A percentile compares a stretch with the other conserved stretches of the same genome.
These are phyloP conservation scores for Coemansia sp. DNA, from an alignment of 192 early-diverging fungal species.

Conservation along the genomic window DNA sequence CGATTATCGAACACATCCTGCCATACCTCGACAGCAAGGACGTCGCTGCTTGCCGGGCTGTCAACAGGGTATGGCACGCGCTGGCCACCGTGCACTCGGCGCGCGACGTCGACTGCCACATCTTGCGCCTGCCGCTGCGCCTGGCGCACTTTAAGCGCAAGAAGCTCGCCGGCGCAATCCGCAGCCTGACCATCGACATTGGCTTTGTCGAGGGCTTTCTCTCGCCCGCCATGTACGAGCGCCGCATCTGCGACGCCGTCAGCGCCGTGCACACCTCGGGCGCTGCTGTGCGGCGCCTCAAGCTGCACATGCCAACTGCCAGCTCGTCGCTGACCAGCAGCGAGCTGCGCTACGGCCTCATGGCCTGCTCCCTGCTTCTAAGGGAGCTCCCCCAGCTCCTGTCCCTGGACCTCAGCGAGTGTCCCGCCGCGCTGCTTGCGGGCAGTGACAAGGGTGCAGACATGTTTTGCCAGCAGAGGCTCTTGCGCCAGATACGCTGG, in stretches of 20 bases:
- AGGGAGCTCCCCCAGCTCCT: constrained; percentile 19
- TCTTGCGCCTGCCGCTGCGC: constrained; percentile 39
- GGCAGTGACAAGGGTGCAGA: background rate
- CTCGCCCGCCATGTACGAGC: constrained; percentile 38
- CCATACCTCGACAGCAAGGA: constrained; percentile 30
- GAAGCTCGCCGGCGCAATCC: constrained; percentile 23
- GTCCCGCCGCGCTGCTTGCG: constrained; percentile 21
- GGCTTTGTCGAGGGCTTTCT: constrained; percentile 43
- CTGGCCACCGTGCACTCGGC: constrained; percentile 33
- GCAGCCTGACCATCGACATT: constrained; percentile 37
- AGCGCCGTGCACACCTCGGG: constrained; percentile 5
- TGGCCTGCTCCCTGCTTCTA: constrained; percentile 26
- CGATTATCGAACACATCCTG: constrained; percentile 37
- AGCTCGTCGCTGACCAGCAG: constrained; percentile 26
- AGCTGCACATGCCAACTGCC: constrained; percentile 25
- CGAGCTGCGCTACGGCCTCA: constrained; percentile 30
- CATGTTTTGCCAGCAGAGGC: constrained; percentile 5
- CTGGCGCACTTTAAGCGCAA: constrained; percentile 41
- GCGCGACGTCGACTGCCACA: constrained; percentile 39
- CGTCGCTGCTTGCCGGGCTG: constrained; percentile 20
- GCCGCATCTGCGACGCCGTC: constrained; percentile 26
- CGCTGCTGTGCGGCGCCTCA: constrained; percentile 20
- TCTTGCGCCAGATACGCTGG: constrained; percentile 33
- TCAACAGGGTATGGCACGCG: constrained; percentile 38
- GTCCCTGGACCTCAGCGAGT: constrained; percentile 44